Conservation (phyloP, 805 yeast genomes). For the Metschnikowia henanensis region DNA sequence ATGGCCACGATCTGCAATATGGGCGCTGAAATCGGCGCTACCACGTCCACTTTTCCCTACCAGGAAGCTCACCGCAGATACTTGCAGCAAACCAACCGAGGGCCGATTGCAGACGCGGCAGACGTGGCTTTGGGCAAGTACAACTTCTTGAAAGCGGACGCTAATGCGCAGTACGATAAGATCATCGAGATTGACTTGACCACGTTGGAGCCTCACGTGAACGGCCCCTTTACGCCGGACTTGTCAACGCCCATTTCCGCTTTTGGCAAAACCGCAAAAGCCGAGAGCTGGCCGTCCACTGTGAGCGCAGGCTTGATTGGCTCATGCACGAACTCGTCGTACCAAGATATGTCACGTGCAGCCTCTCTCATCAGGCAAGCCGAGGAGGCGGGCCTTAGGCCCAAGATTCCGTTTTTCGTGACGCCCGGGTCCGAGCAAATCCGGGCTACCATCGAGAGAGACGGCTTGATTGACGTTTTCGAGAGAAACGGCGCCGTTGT, state of each 20-base stretch:
- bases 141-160: conserved; percentile 78
- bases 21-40: conserved; percentile 99
- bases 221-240: conserved; percentile 99
- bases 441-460: conserved; percentile 95
- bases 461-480: conserved; percentile 81
- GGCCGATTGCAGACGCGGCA: conserved; percentile 80
- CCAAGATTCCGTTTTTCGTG: conserved; percentile 89
- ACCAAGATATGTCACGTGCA: conserved; percentile 98
- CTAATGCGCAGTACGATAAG: conserved; percentile 88
- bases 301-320: conserved; percentile 96
- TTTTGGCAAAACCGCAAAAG: conserved; percentile 68
- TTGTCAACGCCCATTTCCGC: conserved; percentile 88
- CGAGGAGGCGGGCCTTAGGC: conserved; percentile 77
- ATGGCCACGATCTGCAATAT: conserved; percentile 99
- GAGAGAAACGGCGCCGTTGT: conserved; percentile 88
- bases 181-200: conserved; percentile 86
- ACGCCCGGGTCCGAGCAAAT: conserved; percentile 99
- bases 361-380: conserved; percentile 91
- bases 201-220: conserved; percentile 89
- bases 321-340: conserved; percentile 97
- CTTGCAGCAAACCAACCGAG: conserved; percentile 81
- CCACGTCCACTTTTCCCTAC: conserved; percentile 97
- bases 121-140: conserved; percentile 55
- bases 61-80: conserved; percentile 77
- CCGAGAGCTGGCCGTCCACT: conserved; percentile 81